phyloP scores from a whole-genome alignment of 2,329 filamentous ascomycete species.

The Pseudovirgaria hyperparasitica region DNA sequence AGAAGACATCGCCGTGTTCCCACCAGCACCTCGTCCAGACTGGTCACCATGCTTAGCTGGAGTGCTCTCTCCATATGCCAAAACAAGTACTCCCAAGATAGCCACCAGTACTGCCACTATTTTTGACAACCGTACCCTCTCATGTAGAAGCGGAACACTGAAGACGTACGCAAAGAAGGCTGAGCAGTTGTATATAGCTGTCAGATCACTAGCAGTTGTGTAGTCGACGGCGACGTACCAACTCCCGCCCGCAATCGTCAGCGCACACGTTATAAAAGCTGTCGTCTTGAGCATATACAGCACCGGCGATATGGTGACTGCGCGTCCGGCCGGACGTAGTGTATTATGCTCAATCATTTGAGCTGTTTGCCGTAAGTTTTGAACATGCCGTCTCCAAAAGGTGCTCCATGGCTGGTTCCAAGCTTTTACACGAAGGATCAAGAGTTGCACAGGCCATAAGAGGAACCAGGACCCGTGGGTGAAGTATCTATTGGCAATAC shows the following conservation, averaged over 20 bases:
- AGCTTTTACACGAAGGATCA: slow-evolving; percentile 68
- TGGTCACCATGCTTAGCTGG: slow-evolving; percentile 42
- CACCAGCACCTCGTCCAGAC: slow-evolving; percentile 41
- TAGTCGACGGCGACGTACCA: slow-evolving; percentile 95
- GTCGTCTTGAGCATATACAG: slow-evolving; percentile 71
- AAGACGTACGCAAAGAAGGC: slow-evolving; percentile 98
- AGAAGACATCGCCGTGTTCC: slow-evolving; percentile 28
- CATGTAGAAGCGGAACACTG: slow-evolving; percentile 76
- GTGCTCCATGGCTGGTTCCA: slow-evolving; percentile 64
- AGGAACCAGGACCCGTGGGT: slow-evolving; percentile 91
- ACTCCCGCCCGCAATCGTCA: slow-evolving; percentile 81
- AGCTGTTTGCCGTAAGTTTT: slow-evolving; percentile 50
- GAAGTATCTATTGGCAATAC: slow-evolving; percentile 45
- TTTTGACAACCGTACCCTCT: slow-evolving; percentile 75
- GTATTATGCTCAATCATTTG: slow-evolving; percentile 79
- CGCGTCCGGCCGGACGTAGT: slow-evolving; percentile 46
- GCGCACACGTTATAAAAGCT: slow-evolving; percentile 65
- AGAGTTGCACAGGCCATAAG: slow-evolving; percentile 75
- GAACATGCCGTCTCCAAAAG: slow-evolving; percentile 70
- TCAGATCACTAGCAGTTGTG: slow-evolving; percentile 86
- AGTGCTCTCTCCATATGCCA: slow-evolving; percentile 72
- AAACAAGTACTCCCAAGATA: slow-evolving; percentile 81
- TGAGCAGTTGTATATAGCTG: slow-evolving; percentile 97
- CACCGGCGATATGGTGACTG: slow-evolving; percentile 39
- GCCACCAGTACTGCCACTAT: slow-evolving; percentile 75